A percentile compares a stretch with the other conserved stretches of the same genome.
Evolutionary conservation across 306 rosid genomes (phyloP).

Genomic region (Cercis canadensis): DNA sequence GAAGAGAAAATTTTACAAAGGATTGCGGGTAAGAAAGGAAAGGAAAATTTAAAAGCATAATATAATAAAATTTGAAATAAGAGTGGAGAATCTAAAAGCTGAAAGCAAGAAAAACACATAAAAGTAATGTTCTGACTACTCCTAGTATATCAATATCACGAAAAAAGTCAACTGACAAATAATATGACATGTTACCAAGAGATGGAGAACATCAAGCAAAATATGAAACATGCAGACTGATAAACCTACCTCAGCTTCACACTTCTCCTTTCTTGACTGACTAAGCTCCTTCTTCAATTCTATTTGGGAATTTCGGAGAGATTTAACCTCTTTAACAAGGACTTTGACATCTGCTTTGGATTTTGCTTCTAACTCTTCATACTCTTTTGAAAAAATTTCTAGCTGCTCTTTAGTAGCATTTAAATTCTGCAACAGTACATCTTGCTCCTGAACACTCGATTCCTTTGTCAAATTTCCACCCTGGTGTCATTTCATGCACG

Average conservation of each 20-base stretch:
- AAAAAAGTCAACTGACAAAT: slow-evolving; percentile 10
- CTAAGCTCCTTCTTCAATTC: slow-evolving; percentile 73
- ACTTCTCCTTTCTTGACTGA: slow-evolving; percentile 56
- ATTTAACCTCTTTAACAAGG: slow-evolving; percentile 93
- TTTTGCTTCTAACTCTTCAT: slow-evolving; percentile 83
- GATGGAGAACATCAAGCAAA: too few species aligned
- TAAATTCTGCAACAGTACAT: slow-evolving; percentile 54
- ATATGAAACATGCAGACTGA: slow-evolving; percentile 22
- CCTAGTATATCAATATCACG: neutral
- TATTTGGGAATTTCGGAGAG: slow-evolving; percentile 76
- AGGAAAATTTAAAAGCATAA: too few species aligned
- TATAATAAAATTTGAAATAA: too few species aligned
- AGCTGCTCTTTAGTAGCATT: slow-evolving; percentile 73
- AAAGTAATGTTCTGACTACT: neutral
- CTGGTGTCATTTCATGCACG: slow-evolving; percentile 50
- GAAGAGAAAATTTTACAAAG: too few species aligned
- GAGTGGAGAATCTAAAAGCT: slow-evolving; percentile 16
- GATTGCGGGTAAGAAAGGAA: too few species aligned
- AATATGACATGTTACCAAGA: slow-evolving; percentile 3
- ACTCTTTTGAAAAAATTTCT: slow-evolving; percentile 67
- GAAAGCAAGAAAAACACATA: slow-evolving; percentile 1
- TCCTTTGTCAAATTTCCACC: slow-evolving; percentile 53
- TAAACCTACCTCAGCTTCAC: slow-evolving; percentile 58
- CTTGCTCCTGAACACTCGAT: slow-evolving; percentile 52
- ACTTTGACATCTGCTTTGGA: slow-evolving; percentile 91